Evolutionary conservation across 108 stramenopile genomes (phyloP).

Genomic region (Pelagomonas calceolata): DNA sequence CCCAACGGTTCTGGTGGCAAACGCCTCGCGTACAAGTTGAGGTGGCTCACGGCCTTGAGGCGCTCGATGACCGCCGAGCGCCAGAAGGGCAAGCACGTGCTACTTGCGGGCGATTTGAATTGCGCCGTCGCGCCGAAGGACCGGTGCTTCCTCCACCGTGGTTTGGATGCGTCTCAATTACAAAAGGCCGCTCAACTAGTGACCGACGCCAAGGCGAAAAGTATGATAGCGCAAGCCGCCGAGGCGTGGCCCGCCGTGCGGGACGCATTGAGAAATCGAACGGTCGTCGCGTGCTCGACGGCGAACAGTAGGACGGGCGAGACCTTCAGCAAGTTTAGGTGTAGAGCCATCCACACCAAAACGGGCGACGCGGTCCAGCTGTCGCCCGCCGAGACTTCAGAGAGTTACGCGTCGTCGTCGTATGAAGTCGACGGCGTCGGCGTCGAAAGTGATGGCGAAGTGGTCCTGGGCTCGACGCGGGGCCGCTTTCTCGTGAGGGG

Average conservation of each 20-base stretch:
- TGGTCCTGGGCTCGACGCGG: no score
- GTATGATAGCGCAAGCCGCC: no score
- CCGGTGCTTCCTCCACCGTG: not conserved
- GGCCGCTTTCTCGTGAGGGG: constrained; percentile 19
- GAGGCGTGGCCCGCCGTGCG: no score
- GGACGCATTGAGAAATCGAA: not conserved
- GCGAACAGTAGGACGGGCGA: constrained; percentile 57
- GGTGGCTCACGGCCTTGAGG: constrained; percentile 62
- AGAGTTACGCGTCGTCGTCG: constrained; percentile 39
- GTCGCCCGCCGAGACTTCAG: constrained; percentile 45
- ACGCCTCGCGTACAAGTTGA: constrained; percentile 55
- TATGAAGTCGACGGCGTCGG: constrained; percentile 18
- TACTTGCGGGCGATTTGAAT: constrained; percentile 79
- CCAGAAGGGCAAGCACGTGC: constrained; percentile 43
- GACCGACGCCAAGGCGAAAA: no score
- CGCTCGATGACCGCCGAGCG: constrained; percentile 56
- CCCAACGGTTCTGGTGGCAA: constrained; percentile 47
- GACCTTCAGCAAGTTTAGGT: constrained; percentile 57
- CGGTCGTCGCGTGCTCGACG: constrained; percentile 43
- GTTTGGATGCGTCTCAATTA: no score
- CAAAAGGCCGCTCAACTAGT: no score
- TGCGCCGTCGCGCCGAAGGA: not conserved
- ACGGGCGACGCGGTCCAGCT: constrained; percentile 38
- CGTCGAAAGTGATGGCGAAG: no score
- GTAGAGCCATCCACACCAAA: constrained; percentile 35